These are phyloP conservation scores for Coemansia sp. DNA, from an alignment of 192 early-diverging fungal genomes.

Conservation along the genomic window DNA sequence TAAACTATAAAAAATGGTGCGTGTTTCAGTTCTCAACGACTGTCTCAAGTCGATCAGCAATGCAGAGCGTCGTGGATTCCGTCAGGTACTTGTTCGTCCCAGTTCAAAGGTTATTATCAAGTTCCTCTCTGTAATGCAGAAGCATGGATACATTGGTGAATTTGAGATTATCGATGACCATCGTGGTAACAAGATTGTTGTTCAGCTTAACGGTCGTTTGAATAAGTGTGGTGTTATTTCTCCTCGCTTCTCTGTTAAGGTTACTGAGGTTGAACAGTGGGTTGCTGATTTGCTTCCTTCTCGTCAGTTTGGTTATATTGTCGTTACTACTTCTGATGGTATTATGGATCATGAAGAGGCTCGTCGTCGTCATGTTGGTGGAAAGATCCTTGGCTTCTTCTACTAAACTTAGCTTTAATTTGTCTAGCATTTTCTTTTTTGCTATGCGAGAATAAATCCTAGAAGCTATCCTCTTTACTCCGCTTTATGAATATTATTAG, in stretches of 20 bases:
- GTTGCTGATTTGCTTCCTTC: constrained; percentile 95
- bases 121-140: constrained; percentile 99
- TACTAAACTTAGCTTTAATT: constrained; percentile 58
- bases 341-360: constrained; percentile 99
- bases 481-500: no score
- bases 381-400: constrained; percentile 96
- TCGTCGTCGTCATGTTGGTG: constrained; percentile 94
- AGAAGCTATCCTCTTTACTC: not conserved
- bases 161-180: constrained; percentile 99
- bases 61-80: constrained; percentile 97
- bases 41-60: constrained; percentile 99
- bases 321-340: constrained; percentile 89
- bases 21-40: constrained; percentile 95
- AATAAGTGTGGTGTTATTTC: constrained; percentile 99
- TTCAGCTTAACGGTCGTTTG: constrained; percentile 96
- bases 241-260: constrained; percentile 97
- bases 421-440: not conserved
- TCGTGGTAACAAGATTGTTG: constrained; percentile 95
- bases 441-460: no score
- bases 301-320: constrained; percentile 97
- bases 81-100: constrained; percentile 95
- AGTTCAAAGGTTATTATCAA: constrained; percentile 98
- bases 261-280: constrained; percentile 94
- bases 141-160: constrained; percentile 99
- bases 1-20: constrained; percentile 75